Percentiles rank a stretch among this genome's conserved stretches.
Evolutionary conservation across 2,329 filamentous ascomycete genomes (phyloP).

Genomic region (Teratosphaeriaceae sp.): DNA sequence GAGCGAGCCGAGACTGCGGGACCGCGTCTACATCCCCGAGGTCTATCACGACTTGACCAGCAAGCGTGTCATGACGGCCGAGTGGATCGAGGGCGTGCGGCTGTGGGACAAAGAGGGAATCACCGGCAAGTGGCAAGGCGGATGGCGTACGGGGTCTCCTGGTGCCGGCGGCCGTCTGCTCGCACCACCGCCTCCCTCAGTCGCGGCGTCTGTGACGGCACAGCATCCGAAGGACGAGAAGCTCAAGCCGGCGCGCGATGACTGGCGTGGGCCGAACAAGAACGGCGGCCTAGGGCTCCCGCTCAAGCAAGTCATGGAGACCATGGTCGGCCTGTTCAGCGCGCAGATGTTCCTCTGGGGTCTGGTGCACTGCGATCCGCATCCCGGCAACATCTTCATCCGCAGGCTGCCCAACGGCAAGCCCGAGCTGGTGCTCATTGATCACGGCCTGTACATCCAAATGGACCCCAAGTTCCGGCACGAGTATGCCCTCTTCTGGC

Average conservation of each 20-base stretch:
- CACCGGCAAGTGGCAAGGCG: constrained; percentile 69
- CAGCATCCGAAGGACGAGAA: constrained; percentile 50
- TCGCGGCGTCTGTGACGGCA: constrained; percentile 21
- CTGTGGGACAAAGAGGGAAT: constrained; percentile 88
- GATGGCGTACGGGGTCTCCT: constrained; percentile 67
- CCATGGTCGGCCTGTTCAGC: constrained; percentile 93
- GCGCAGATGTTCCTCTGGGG: constrained; percentile 98
- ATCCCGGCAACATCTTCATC: constrained; percentile 96
- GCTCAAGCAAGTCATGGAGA: constrained; percentile 85
- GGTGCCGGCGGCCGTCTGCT: constrained; percentile 66
- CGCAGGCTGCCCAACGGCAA: constrained; percentile 74
- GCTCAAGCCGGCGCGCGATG: constrained; percentile 72
- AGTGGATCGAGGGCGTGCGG: constrained; percentile 94
- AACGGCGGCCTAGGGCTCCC: constrained; percentile 78
- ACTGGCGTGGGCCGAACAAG: constrained; percentile 66
- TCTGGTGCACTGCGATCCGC: constrained; percentile 90
- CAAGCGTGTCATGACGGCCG: constrained; percentile 80
- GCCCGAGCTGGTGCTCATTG: constrained; percentile 88
- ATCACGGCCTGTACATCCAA: constrained; percentile 92
- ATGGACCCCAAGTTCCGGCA: constrained; percentile 78
- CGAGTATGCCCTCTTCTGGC: constrained; percentile 89
- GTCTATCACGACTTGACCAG: constrained; percentile 79
- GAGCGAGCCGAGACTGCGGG: constrained; percentile 66
- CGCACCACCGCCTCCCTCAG: constrained; percentile 36
- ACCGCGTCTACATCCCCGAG: constrained; percentile 79